Evolutionary conservation across 208 protist genomes (phyloP).

Genomic region (Phytomonas sp.): DNA sequence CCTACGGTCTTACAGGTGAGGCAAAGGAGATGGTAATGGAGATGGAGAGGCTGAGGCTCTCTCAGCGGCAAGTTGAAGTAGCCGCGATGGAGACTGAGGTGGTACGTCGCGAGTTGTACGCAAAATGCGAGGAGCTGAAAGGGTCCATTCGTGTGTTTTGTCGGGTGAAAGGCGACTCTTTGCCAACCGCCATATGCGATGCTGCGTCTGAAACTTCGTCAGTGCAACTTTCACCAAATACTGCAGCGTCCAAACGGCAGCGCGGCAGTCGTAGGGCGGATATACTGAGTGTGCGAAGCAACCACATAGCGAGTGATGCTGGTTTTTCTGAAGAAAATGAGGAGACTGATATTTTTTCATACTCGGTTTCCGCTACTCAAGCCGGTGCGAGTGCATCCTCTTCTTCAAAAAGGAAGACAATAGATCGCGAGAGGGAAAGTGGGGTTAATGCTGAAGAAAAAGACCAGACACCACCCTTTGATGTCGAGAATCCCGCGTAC

Average conservation of each 20-base stretch:
- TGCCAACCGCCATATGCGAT: background rate
- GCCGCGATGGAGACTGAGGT: slow-evolving; percentile 54
- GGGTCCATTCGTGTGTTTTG: slow-evolving; percentile 89
- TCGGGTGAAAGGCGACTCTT: slow-evolving; percentile 52
- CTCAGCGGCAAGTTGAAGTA: slow-evolving; percentile 18
- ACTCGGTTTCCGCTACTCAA: background rate
- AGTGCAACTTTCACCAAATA: background rate
- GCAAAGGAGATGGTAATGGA: slow-evolving; percentile 58
- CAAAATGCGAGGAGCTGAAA: slow-evolving; percentile 77
- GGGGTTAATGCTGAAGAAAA: background rate
- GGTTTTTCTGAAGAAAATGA: background rate
- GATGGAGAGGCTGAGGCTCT: slow-evolving; percentile 32
- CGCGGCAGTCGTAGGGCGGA: background rate
- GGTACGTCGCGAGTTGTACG: slow-evolving; percentile 59
- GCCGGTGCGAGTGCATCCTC: background rate
- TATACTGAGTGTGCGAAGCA: background rate
- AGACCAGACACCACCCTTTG: background rate
- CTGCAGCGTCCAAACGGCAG: background rate
- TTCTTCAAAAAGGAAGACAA: background rate
- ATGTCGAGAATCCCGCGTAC: background rate
- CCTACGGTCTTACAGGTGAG: slow-evolving; percentile 64
- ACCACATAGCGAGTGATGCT: background rate
- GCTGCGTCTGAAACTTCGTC: background rate
- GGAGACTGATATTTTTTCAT: background rate
- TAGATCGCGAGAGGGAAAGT: background rate